Evolutionary conservation across 345 rosid genomes (phyloP), one percentile per base, ranked within the genome.

Genomic region (Populus euphratica): DNA sequence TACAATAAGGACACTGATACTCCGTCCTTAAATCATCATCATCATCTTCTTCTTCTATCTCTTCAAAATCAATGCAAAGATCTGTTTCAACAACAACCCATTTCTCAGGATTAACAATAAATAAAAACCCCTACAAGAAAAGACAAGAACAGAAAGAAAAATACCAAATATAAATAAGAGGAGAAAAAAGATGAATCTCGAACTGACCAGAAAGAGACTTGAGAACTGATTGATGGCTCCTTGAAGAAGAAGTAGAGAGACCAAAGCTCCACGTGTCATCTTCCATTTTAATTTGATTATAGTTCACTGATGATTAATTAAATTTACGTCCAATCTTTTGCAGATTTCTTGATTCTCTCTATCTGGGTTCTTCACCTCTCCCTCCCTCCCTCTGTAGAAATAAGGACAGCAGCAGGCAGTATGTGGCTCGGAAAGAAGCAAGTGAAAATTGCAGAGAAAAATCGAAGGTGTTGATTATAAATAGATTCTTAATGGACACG

Each of bases 1-100:
- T 9, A 59, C 84, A 81, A 50, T 68, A 77, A 8, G 84, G 84
- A 54, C 84, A 81, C 4, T 81, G 81, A 66, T 77, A 81, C 74
- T 81, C 84, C 33, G 75, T 78, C 81, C 52, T 35, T 38, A 81
- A 44, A 69, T 81, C 75, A 65, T 43, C 47, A 43, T 43, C 47
- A 43, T 76, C 83, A 13, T 81, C 77, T 21, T 69, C 75, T 25
- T 71, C 68, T 18, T 73, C 81, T 14, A 76, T 39, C 68, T 76
- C 79, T 25, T 75, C 80, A 54, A 74, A 71, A 73, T 73, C 79
- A 35, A 63, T 16, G 29, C 72, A 84, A 68, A 80, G 38, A 81
- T 87, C 88, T 77, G 86, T 33, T 74, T 14, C 72, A 67, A 74
- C 13, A 73, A 63, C 64, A 78, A 21, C 49, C 33, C 69, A 73